Evolutionary conservation across 1,284 basidiomycete genomes (phyloP).

Genomic region (Cystobasidiaceae sp.): DNA sequence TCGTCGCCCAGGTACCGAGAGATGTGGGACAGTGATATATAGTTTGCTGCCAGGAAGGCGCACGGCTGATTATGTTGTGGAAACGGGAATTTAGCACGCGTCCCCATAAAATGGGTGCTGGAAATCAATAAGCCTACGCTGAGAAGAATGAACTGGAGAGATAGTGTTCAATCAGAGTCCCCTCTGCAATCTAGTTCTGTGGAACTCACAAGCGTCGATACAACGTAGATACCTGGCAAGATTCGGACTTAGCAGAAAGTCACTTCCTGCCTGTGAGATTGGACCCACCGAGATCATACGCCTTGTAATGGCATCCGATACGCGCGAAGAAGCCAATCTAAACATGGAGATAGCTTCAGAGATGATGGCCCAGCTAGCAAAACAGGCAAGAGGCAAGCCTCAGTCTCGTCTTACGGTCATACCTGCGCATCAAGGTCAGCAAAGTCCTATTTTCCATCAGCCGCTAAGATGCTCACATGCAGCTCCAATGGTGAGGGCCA

Average conservation of each 20-base stretch:
- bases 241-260: no score
- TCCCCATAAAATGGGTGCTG: not conserved
- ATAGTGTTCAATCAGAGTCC: not conserved
- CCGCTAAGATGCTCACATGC: not conserved
- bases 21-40: constrained; percentile 3
- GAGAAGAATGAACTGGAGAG: constrained; percentile 16
- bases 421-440: not conserved
- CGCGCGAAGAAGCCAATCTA: constrained; percentile 14
- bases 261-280: not conserved
- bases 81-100: not conserved
- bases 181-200: not conserved
- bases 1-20: constrained; percentile 12
- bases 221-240: constrained; percentile 7
- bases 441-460: not conserved
- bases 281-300: not conserved
- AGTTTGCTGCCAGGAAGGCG: constrained; percentile 14
- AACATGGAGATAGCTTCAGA: not conserved
- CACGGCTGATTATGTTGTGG: constrained; percentile 1
- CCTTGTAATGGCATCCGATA: constrained; percentile 21
- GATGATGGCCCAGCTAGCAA: not conserved
- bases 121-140: not conserved
- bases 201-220: constrained; percentile 6
- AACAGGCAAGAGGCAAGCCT: not conserved
- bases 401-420: not conserved
- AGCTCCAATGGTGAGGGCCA: constrained; percentile 7